Conservation (phyloP, 2,329 filamentous ascomycete species). For the Orbilia quercus region DNA sequence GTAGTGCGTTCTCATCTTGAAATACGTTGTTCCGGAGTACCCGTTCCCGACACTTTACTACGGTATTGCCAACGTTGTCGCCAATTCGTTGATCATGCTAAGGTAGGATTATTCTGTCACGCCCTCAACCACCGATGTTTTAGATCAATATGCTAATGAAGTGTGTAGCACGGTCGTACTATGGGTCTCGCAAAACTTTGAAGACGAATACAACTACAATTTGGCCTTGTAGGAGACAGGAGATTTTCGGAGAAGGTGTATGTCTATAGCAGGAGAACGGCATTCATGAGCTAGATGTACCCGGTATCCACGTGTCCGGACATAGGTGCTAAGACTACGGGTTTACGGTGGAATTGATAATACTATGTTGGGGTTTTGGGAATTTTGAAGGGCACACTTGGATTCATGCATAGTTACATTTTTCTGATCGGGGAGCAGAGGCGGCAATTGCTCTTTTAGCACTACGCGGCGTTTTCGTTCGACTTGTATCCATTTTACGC, state of each 20-base stretch:
- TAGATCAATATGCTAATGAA: constrained; percentile 6
- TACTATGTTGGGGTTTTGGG: background rate
- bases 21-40: constrained; percentile 73
- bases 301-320: background rate
- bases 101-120: constrained; percentile 66
- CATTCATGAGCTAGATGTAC: background rate
- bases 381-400: background rate
- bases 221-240: constrained; percentile 68
- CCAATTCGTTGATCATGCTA: constrained; percentile 74
- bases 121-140: constrained; percentile 8
- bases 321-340: background rate
- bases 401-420: background rate
- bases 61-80: constrained; percentile 74
- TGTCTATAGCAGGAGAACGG: background rate
- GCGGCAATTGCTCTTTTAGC: constrained; percentile 5
- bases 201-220: constrained; percentile 78
- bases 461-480: constrained; percentile 23
- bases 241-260: background rate
- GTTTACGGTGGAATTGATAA: background rate
- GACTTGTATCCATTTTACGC: constrained; percentile 5
- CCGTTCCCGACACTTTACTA: constrained; percentile 74
- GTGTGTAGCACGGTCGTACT: constrained; percentile 71
- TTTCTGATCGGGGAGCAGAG: background rate
- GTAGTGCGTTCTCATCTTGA: constrained; percentile 73
- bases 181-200: constrained; percentile 78